phyloP scores from a whole-genome alignment of 2,329 filamentous ascomycete species.

The Colletotrichum costaricense region DNA sequence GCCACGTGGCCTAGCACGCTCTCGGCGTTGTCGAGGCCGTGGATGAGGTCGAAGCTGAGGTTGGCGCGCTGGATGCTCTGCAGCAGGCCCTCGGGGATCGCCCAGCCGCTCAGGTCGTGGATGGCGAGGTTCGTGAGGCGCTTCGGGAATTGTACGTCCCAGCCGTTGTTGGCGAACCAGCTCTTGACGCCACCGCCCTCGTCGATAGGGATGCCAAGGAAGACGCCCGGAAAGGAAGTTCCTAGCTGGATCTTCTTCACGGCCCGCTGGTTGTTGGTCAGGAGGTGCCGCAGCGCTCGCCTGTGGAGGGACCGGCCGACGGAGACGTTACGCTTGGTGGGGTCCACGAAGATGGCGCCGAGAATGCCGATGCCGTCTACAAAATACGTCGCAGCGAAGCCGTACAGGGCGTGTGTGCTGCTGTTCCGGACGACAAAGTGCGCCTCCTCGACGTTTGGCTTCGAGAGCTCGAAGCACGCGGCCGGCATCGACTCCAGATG shows the following conservation, averaged over 20 bases:
- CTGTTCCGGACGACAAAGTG: conserved; percentile 96
- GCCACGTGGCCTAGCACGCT: conserved; percentile 80
- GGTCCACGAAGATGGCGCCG: conserved; percentile 90
- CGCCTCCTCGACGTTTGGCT: conserved; percentile 77
- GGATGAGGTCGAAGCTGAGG: conserved; percentile 85
- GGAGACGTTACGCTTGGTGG: conserved; percentile 84
- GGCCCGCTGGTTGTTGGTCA: conserved; percentile 68
- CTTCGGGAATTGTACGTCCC: conserved; percentile 76
- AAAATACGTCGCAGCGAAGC: conserved; percentile 91
- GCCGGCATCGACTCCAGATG: conserved; percentile 78
- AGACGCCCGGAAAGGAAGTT: conserved; percentile 84
- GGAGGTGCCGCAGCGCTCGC: conserved; percentile 80
- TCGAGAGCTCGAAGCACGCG: conserved; percentile 80
- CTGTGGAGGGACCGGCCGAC: conserved; percentile 92
- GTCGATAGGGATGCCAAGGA: conserved; percentile 80
- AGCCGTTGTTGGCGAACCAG: conserved; percentile 92
- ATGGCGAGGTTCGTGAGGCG: conserved; percentile 77
- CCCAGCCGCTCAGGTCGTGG: conserved; percentile 78
- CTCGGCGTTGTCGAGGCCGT: conserved; percentile 81
- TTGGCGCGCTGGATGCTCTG: conserved; percentile 78
- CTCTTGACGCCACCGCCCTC: conserved; percentile 66
- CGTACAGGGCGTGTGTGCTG: conserved; percentile 90
- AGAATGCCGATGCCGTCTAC: conserved; percentile 79
- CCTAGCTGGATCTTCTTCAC: conserved; percentile 87
- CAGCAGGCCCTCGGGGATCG: conserved; percentile 79